phyloP scores from a whole-genome alignment of 306 rosid species.

The Urtica urens region DNA sequence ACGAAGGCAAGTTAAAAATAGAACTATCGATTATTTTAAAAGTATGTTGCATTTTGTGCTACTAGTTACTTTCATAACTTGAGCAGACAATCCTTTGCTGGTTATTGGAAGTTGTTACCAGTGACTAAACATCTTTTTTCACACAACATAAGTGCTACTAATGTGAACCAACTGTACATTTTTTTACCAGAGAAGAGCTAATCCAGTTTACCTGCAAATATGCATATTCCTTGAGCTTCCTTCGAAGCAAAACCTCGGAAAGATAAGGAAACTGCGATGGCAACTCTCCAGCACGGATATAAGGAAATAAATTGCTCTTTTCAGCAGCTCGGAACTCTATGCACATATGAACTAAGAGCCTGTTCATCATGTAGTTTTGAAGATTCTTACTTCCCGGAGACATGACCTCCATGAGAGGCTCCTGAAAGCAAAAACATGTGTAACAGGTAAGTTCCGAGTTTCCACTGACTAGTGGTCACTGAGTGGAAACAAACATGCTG shows the following conservation, averaged over 20 bases:
- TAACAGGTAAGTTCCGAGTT: conserved; percentile 4
- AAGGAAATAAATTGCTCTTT: conserved; percentile 48
- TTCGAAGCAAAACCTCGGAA: conserved; percentile 68
- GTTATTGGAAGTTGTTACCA: too few relatives aligned
- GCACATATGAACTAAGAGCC: conserved; percentile 72
- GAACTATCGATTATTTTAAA: too few relatives aligned
- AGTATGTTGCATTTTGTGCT: too few relatives aligned
- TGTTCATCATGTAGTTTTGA: conserved; percentile 76
- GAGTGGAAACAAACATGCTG: too few relatives aligned
- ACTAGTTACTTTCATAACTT: too few relatives aligned
- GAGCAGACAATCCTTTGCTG: too few relatives aligned
- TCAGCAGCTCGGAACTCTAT: conserved; percentile 84
- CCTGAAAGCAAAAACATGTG: conserved; percentile 40
- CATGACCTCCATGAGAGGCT: conserved; percentile 93
- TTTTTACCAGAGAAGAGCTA: too few relatives aligned
- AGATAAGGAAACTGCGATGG: conserved; percentile 71
- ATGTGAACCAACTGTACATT: too few relatives aligned
- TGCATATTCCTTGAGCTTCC: conserved; percentile 72
- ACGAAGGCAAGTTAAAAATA: too few relatives aligned
- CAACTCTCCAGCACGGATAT: conserved; percentile 52
- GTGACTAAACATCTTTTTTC: too few relatives aligned
- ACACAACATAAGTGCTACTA: too few relatives aligned
- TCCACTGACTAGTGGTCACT: too few relatives aligned
- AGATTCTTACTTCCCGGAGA: conserved; percentile 94
- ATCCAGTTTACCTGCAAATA: conserved; percentile 81